phyloP scores from a whole-genome alignment of 2,329 filamentous ascomycete genomes.

The Catunica adiposa region DNA sequence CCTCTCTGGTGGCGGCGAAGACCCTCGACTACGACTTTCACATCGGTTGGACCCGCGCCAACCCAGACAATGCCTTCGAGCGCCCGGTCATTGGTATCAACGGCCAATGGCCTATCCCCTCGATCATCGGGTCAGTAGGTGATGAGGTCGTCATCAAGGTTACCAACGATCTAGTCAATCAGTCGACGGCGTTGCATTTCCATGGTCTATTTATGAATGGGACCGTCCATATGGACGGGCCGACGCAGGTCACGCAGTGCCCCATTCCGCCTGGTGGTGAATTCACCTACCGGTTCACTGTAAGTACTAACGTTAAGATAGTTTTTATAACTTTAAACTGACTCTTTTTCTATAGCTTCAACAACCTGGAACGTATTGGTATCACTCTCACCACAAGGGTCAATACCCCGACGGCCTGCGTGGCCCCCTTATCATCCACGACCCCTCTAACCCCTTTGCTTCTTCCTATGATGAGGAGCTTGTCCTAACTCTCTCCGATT shows the following conservation, averaged over 20 bases:
- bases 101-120: slow-evolving; percentile 55
- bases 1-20: slow-evolving; percentile 23
- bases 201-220: slow-evolving; percentile 57
- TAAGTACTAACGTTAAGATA: slow-evolving; percentile 20
- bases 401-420: slow-evolving; percentile 58
- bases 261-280: slow-evolving; percentile 44
- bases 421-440: slow-evolving; percentile 47
- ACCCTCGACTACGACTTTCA: slow-evolving; percentile 48
- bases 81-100: slow-evolving; percentile 65
- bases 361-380: slow-evolving; percentile 66
- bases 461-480: slow-evolving; percentile 45
- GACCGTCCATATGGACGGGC: slow-evolving; percentile 55
- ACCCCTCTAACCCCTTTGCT: slow-evolving; percentile 41
- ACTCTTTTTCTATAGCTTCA: slow-evolving; percentile 18
- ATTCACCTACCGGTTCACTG: slow-evolving; percentile 55
- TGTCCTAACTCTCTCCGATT: slow-evolving; percentile 48
- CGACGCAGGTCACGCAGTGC: slow-evolving; percentile 49
- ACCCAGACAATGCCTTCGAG: slow-evolving; percentile 50
- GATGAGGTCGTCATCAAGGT: slow-evolving; percentile 44
- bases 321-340: not conserved
- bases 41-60: slow-evolving; percentile 52
- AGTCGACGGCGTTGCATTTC: slow-evolving; percentile 48
- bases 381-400: slow-evolving; percentile 50
- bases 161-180: slow-evolving; percentile 43
- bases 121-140: slow-evolving; percentile 44